Conservation (phyloP, 306 rosid genomes). For the Cicer chorassanicum region DNA sequence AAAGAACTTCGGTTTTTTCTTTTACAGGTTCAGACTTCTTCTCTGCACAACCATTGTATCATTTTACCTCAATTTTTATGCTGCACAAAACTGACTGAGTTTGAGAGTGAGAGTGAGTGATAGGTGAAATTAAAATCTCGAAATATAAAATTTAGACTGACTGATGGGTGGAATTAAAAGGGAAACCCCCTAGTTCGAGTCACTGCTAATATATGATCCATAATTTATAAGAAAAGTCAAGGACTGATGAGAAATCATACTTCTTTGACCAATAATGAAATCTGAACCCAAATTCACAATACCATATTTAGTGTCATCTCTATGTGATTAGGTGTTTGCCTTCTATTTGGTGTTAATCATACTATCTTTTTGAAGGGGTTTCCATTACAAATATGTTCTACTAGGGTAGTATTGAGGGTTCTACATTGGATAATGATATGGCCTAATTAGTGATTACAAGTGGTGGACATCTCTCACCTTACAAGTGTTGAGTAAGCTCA, state of each 20-base stretch:
- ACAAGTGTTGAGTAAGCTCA: not conserved
- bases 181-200: not conserved
- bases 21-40: slow-evolving; percentile 70
- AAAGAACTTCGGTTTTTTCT: slow-evolving; percentile 94
- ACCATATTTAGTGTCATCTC: not conserved
- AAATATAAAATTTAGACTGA: not conserved
- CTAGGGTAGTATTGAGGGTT: too few relatives aligned
- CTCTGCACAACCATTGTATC: not conserved
- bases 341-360: not conserved
- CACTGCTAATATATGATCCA: not conserved
- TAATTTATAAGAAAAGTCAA: not conserved
- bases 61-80: not conserved
- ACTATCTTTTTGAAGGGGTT: not conserved
- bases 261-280: not conserved
- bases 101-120: too few relatives aligned
- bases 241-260: not conserved
- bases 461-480: not conserved
- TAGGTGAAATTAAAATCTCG: not conserved
- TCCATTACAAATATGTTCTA: too few relatives aligned
- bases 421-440: too few relatives aligned
- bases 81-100: too few relatives aligned
- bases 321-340: too few relatives aligned
- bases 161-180: not conserved
- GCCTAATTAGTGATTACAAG: too few relatives aligned
- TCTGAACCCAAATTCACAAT: not conserved